Base-by-base conservation (phyloP, 805 yeast species). In the Wickerhamomyces sydowiorum region DNA sequence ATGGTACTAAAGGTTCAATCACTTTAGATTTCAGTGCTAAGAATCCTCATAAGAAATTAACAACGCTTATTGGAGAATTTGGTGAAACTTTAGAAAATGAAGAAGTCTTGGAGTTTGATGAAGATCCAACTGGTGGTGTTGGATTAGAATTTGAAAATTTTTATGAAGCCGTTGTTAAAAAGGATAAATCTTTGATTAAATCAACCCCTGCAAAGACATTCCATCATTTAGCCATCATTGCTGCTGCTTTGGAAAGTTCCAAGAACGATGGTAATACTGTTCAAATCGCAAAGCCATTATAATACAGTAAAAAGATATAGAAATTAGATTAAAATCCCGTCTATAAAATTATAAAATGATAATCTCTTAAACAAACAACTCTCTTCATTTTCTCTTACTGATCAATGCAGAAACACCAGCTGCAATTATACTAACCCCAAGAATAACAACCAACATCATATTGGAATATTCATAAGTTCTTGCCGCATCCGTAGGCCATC, bases 221-320 rank as follows among this genome's bases (percentile, higher is more conserved):
- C 80, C 96, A 90, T 64, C 98, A 91, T 63, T 77, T 90, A 61
- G 96, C 96, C 7, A 76, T 87, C 52, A 78, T 91, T 44, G 96
- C 78, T 42, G 98, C 96, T 22, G 85, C 86, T 45, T 65, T 91
- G 29, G 82, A 83, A 50, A 82, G 93, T 44, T 76, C 87, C 30
- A 52, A 66, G 15, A 62, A 71, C 27, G 66, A 72, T 42, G 86
- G 86, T 54, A 60, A 64, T 39, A 60, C 71, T 36, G 76, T 78
- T 23, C 62, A 57, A 39, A 75, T 80, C 27, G 77, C 71, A 44
- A 53, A 46, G 46, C 37, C 35, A 32, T 32, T 27, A 27, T 27
- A 27, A 12, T 27, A 7, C 25, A 7, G 10, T 23, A 23, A 23
- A 23, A 10, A 23, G 25, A 7, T 23, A 23, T 23, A n/a, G n/a